A percentile compares a stretch with the other conserved stretches of the same genome.
These are phyloP conservation scores for Fraxinus pennsylvanica DNA, from an alignment of 257 asterid genomes.

Conservation along the genomic window DNA sequence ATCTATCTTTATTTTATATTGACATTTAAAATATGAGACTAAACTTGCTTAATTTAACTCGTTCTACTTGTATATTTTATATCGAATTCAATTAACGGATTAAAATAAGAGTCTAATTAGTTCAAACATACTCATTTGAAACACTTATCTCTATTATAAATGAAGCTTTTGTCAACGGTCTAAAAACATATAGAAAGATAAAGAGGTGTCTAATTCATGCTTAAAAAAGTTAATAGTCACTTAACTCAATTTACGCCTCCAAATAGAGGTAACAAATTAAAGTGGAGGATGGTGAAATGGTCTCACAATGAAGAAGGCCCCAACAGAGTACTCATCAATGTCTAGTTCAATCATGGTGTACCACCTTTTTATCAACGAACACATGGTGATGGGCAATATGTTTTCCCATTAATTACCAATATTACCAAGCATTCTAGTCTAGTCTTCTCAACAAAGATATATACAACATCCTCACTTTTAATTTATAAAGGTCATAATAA, in stretches of 20 bases:
- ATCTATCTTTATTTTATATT: background rate
- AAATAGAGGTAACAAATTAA: constrained; percentile 12
- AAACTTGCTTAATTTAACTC: background rate
- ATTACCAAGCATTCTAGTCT: background rate
- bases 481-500: too few species aligned
- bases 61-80: background rate
- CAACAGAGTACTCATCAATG: constrained; percentile 9
- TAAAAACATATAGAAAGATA: too few species aligned
- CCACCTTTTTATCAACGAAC: constrained; percentile 22
- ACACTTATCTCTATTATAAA: background rate
- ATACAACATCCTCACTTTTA: background rate
- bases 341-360: constrained; percentile 26
- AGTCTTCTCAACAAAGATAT: constrained; percentile 1
- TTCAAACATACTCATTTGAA: too few species aligned
- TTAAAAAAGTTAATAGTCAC: background rate
- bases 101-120: background rate
- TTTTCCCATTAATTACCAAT: background rate
- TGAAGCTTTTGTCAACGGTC: too few species aligned
- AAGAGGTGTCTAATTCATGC: too few species aligned
- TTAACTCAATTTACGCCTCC: background rate
- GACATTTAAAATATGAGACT: background rate
- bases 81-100: background rate
- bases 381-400: constrained; percentile 27
- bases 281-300: constrained; percentile 21
- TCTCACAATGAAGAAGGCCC: constrained; percentile 21